Conservation (phyloP, 306 rosid genomes). For the Senna tora region DNA sequence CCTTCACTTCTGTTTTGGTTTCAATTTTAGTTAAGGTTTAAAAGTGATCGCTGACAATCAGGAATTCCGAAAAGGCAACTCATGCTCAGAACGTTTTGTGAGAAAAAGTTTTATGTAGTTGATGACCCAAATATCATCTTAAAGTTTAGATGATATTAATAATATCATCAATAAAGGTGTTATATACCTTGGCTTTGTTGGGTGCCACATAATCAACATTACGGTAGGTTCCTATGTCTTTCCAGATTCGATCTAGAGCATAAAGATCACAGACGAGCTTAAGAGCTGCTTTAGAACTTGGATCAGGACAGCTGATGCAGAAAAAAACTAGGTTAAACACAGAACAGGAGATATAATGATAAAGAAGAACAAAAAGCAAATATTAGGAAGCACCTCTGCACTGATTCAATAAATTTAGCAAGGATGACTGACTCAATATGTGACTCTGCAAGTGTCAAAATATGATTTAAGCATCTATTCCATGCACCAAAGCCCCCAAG, state of each 20-base stretch:
- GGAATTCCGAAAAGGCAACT: not conserved
- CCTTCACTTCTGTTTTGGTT: not conserved
- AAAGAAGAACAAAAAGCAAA: conserved; percentile 23
- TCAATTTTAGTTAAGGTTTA: not conserved
- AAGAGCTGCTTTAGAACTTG: conserved; percentile 79
- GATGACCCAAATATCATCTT: not conserved
- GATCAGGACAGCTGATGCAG: conserved; percentile 71
- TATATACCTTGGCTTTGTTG: conserved; percentile 90
- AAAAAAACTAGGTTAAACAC: conserved; percentile 34
- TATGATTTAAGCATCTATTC: conserved; percentile 98
- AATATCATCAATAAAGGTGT: conserved; percentile 4
- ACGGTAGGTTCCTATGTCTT: conserved; percentile 97
- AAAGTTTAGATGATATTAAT: not conserved
- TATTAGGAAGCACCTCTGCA: conserved; percentile 62
- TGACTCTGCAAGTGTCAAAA: conserved; percentile 91
- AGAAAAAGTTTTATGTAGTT: not conserved
- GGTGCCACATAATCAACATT: conserved; percentile 97
- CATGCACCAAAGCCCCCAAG: conserved; percentile 94
- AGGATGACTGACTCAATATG: conserved; percentile 92
- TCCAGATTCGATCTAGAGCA: conserved; percentile 94
- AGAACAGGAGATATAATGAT: conserved; percentile 24
- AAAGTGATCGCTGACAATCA: not conserved
- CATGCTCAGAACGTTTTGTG: conserved; percentile 7
- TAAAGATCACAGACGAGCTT: conserved; percentile 92
- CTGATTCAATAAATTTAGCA: conserved; percentile 85